phyloP scores from a whole-genome alignment of 139 green algal species.

The Pycnococcus provasolii region DNA sequence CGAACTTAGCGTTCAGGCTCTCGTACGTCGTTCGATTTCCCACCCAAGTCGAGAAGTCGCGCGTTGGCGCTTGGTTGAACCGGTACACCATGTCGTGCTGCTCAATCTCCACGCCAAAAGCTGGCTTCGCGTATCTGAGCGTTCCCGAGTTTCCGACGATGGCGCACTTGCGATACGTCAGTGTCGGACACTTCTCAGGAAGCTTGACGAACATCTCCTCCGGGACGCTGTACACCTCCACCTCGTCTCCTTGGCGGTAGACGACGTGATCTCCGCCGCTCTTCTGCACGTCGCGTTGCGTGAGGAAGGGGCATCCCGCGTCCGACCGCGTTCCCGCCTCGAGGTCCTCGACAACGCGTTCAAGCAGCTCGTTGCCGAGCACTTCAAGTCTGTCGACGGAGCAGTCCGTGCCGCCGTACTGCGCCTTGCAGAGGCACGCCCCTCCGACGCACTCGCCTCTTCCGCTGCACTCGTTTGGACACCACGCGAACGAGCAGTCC shows the following conservation, averaged over 20 bases:
- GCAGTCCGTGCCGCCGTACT: slow-evolving; percentile 4
- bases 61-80: slow-evolving; percentile 26
- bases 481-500: not conserved
- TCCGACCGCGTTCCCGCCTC: not conserved
- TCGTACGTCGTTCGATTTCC: slow-evolving; percentile 19
- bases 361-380: not conserved
- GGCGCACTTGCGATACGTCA: slow-evolving; percentile 13
- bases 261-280: not conserved
- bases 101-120: slow-evolving; percentile 20
- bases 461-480: slow-evolving; percentile 4
- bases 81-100: slow-evolving; percentile 26
- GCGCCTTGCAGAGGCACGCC: slow-evolving; percentile 1
- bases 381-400: not conserved
- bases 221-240: slow-evolving; percentile 11
- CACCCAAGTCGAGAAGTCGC: slow-evolving; percentile 8
- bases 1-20: slow-evolving; percentile 26
- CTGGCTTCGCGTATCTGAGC: not conserved
- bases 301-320: slow-evolving; percentile 4
- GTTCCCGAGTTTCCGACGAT: slow-evolving; percentile 27
- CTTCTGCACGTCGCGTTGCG: not conserved
- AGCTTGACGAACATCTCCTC: slow-evolving; percentile 11
- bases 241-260: not conserved
- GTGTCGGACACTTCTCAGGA: slow-evolving; percentile 8
- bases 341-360: not conserved
- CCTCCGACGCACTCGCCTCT: slow-evolving; percentile 1